Evolutionary conservation across 2,329 filamentous ascomycete genomes (phyloP).

Genomic region (Allantophomopsis cytisporea): DNA sequence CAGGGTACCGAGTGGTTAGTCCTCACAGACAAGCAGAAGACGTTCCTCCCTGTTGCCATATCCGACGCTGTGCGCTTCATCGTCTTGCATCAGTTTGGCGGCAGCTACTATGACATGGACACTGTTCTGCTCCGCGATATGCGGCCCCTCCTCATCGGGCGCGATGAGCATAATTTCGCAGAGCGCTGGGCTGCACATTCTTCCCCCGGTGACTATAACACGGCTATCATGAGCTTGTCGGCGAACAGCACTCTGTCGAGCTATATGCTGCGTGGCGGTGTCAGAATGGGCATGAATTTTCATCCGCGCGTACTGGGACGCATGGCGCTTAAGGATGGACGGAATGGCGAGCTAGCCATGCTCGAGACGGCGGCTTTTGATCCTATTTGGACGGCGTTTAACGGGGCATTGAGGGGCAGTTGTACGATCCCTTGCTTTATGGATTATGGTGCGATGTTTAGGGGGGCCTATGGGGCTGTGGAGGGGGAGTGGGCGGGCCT

Average conservation of each 20-base stretch:
- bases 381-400: slow-evolving; percentile 42
- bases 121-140: slow-evolving; percentile 38
- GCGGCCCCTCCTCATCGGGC: slow-evolving; percentile 34
- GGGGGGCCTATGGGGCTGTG: slow-evolving; percentile 31
- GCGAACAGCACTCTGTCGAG: slow-evolving; percentile 37
- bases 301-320: slow-evolving; percentile 38
- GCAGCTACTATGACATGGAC: slow-evolving; percentile 41
- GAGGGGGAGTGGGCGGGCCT: slow-evolving; percentile 14
- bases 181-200: slow-evolving; percentile 39
- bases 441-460: slow-evolving; percentile 25
- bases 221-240: slow-evolving; percentile 38
- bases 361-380: slow-evolving; percentile 42
- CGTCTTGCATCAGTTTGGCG: slow-evolving; percentile 36
- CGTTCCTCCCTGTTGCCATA: slow-evolving; percentile 41
- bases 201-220: slow-evolving; percentile 40
- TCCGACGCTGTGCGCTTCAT: slow-evolving; percentile 41
- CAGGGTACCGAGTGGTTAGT: slow-evolving; percentile 36
- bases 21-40: slow-evolving; percentile 39
- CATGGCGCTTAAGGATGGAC: slow-evolving; percentile 40
- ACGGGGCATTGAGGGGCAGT: slow-evolving; percentile 33
- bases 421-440: slow-evolving; percentile 39
- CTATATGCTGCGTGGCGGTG: slow-evolving; percentile 38
- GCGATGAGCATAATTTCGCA: slow-evolving; percentile 34
- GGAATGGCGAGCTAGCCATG: slow-evolving; percentile 38
- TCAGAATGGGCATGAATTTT: slow-evolving; percentile 43